Conservation (phyloP, 1,284 basidiomycete genomes). For the Melampsora americana region DNA sequence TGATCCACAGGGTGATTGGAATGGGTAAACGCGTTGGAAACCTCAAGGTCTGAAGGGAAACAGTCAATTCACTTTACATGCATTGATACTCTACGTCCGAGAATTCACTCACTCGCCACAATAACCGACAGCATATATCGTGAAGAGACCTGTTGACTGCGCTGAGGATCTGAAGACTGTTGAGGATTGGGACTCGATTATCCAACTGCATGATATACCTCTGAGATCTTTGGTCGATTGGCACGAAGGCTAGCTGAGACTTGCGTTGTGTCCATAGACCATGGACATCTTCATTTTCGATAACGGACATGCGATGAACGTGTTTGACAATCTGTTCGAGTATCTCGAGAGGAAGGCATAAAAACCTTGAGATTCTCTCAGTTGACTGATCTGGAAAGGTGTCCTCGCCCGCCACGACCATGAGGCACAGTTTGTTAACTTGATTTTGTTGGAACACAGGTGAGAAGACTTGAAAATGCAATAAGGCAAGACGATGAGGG, state of each 20-base stretch:
- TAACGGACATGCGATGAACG: not conserved
- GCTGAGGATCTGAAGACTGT: not conserved
- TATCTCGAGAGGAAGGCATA: not conserved
- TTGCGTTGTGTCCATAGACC: not conserved
- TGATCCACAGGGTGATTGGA: not conserved
- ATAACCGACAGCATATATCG: not conserved
- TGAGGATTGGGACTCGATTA: not conserved
- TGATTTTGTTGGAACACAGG: too few species aligned
- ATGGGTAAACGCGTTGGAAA: not conserved
- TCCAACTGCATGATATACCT: slow-evolving; percentile 2
- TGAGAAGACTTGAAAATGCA: too few species aligned
- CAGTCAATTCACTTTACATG: not conserved
- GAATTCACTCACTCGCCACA: not conserved
- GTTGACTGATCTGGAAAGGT: too few species aligned
- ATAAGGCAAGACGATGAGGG: too few species aligned
- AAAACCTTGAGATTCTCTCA: too few species aligned
- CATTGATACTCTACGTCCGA: not conserved
- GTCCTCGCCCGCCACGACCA: too few species aligned
- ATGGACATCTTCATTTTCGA: not conserved
- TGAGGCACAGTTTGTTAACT: too few species aligned
- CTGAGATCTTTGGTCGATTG: not conserved
- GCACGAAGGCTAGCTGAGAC: not conserved
- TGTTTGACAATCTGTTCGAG: not conserved
- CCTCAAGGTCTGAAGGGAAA: not conserved
- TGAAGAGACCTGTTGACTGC: not conserved